Percentiles rank a stretch among this genome's conserved stretches.
These are phyloP conservation scores for Aethionema arabicum DNA, from an alignment of 345 rosid species.

Conservation along the genomic window DNA sequence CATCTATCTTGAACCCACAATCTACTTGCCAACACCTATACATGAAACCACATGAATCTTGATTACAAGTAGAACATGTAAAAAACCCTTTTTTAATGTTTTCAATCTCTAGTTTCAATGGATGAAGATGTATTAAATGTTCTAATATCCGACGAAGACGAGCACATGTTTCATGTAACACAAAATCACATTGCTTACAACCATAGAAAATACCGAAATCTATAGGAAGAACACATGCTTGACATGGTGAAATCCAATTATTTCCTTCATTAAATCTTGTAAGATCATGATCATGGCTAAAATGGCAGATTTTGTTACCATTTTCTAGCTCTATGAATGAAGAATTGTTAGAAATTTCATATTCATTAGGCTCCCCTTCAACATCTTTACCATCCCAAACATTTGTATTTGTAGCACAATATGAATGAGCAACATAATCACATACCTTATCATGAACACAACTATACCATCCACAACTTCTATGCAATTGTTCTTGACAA, in stretches of 20 bases:
- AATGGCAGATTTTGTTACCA: not conserved
- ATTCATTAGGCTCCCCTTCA: conserved; percentile 1
- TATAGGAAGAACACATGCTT: conserved; percentile 20
- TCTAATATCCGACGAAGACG: conserved; percentile 15
- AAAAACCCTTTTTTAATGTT: conserved; percentile 19
- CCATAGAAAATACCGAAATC: not conserved
- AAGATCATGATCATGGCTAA: conserved; percentile 12
- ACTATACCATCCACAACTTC: not conserved
- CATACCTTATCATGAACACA: not conserved
- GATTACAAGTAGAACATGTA: conserved; percentile 1
- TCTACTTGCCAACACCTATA: conserved; percentile 6
- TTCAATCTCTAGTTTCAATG: not conserved
- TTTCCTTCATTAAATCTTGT: not conserved
- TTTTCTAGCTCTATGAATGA: not conserved
- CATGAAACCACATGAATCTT: conserved; percentile 22
- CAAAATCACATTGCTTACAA: too few relatives aligned
- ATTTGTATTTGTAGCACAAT: not conserved
- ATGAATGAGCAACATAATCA: conserved; percentile 3
- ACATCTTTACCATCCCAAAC: conserved; percentile 24
- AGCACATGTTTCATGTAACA: conserved; percentile 20
- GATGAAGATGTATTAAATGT: not conserved
- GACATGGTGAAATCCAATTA: not conserved
- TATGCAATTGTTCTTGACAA: not conserved
- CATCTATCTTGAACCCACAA: too few relatives aligned
- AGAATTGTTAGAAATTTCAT: not conserved